Base-by-base conservation (phyloP, 1,284 basidiomycete species). In the Cutaneotrichosporon cutaneum region DNA sequence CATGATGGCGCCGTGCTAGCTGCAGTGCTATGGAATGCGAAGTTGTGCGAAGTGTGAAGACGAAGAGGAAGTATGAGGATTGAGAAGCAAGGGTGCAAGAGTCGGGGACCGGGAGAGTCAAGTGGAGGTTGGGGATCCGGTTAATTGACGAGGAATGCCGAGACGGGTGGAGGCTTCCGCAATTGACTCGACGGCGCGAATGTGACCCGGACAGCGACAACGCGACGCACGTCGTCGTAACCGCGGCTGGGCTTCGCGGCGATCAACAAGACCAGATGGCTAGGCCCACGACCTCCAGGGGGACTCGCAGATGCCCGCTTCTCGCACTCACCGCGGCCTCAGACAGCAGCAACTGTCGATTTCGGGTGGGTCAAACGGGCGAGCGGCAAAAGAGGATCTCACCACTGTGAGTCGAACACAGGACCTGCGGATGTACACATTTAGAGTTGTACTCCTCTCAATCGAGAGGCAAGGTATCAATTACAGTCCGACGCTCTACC, bases 381-480 rank as follows among this genome's bases (percentile, higher is more conserved):
- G n/a, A n/a, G n/a, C n/a, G 10, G 45, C 45, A 47, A 47, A 47
- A 47, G 45, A 26, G 13, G 9, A 47, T 47, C 45, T 47, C 45
- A 47, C 45, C 45, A 47, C 45, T 47, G 45, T 47, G 45, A 47
- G 45, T 47, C 45, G 45, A 47, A 47, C 45, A 47, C 45, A 47
- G 45, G 45, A 47, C 45, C 45, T 47, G 45, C 45, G 45, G 45
- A 47, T 47, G 45, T 47, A n/a, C n/a, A n/a, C n/a, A n/a, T n/a
- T n/a, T n/a, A n/a, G n/a, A n/a, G n/a, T n/a, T 16, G 35, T 4
- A 13, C 42, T 9, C 5, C 24, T 26, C 45, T 47, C 45, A 11
- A 26, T 47, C 24, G 45, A 47, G 45, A 47, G 45, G 45, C 9
- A 26, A 14, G 22, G 5, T 7, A 47, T 16, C 45, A 47, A 47